Conservation (phyloP, 805 yeast species). For the Metschnikowia koreensis region DNA sequence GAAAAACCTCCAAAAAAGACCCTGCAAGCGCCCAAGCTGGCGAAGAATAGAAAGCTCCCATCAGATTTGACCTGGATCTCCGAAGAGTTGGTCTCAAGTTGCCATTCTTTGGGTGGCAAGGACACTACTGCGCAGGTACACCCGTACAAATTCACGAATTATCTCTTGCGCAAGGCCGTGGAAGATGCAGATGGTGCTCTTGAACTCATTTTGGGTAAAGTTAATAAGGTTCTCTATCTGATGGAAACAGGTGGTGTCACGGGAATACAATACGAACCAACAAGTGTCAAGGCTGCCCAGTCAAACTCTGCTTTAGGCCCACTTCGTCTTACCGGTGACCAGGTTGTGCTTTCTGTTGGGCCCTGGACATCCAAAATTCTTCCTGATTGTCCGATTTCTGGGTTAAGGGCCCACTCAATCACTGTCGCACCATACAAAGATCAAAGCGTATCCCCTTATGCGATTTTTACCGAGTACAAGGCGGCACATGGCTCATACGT, state of each 20-base stretch:
- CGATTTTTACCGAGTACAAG: constrained; percentile 87
- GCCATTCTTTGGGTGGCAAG: constrained; percentile 78
- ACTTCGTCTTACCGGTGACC: constrained; percentile 60
- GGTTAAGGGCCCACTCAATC: constrained; percentile 92
- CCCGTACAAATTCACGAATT: constrained; percentile 91
- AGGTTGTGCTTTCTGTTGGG: constrained; percentile 84
- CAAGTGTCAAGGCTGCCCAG: constrained; percentile 28
- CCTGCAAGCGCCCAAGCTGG: constrained; percentile 1
- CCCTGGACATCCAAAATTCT: constrained; percentile 95
- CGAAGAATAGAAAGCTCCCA: constrained; percentile 41
- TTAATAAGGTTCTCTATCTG: constrained; percentile 60
- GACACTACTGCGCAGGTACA: constrained; percentile 96
- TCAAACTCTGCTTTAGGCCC: constrained; percentile 29
- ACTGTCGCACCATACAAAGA: constrained; percentile 79
- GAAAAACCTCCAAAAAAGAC: constrained; percentile 37
- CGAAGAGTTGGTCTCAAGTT: constrained; percentile 58
- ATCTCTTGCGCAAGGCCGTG: constrained; percentile 72
- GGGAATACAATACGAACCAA: constrained; percentile 66
- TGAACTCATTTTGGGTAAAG: constrained; percentile 84
- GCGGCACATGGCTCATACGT: constrained; percentile 67
- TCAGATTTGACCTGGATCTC: constrained; percentile 74
- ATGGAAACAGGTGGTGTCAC: constrained; percentile 64
- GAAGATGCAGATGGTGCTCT: constrained; percentile 67
- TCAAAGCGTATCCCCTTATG: constrained; percentile 79
- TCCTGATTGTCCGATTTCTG: constrained; percentile 92